Conservation (phyloP, 208 protist genomes). For the Vickermania spadyakhi region DNA sequence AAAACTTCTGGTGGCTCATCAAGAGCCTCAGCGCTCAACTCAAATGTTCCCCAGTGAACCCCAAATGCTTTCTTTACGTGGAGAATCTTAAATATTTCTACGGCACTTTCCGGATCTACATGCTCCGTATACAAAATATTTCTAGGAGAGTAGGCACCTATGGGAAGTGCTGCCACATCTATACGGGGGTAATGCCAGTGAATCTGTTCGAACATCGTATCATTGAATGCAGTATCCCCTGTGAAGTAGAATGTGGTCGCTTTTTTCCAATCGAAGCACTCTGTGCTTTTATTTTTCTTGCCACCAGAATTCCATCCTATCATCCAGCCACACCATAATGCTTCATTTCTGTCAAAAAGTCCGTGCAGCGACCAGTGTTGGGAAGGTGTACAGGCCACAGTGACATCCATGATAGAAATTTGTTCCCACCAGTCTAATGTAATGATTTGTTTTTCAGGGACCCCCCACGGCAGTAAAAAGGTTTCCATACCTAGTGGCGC, state of each 20-base stretch:
- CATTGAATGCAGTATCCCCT: constrained; percentile 42
- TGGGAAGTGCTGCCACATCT: constrained; percentile 65
- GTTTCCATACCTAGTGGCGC: constrained; percentile 46
- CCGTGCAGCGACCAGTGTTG: constrained; percentile 52
- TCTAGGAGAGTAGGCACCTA: constrained; percentile 76
- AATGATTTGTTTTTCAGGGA: constrained; percentile 20
- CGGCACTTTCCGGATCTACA: constrained; percentile 56
- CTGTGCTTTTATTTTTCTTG: neutral
- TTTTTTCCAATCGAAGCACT: constrained; percentile 10
- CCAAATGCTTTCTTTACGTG: constrained; percentile 27
- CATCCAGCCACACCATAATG: constrained; percentile 64
- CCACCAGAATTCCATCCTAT: constrained; percentile 29
- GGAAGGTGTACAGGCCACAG: constrained; percentile 37
- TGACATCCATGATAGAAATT: constrained; percentile 22
- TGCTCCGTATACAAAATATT: constrained; percentile 53
- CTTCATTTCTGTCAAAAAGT: constrained; percentile 34
- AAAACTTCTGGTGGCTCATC: constrained; percentile 58
- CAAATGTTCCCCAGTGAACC: constrained; percentile 85
- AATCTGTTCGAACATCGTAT: constrained; percentile 34
- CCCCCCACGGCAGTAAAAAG: constrained; percentile 28
- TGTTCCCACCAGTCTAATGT: constrained; percentile 45
- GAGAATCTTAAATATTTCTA: constrained; percentile 62
- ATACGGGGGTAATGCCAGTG: constrained; percentile 30
- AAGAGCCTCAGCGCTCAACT: constrained; percentile 60
- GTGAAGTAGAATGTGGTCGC: constrained; percentile 55